phyloP scores from a whole-genome alignment of 2,329 filamentous ascomycete species.

The Botrytis deweyae region DNA sequence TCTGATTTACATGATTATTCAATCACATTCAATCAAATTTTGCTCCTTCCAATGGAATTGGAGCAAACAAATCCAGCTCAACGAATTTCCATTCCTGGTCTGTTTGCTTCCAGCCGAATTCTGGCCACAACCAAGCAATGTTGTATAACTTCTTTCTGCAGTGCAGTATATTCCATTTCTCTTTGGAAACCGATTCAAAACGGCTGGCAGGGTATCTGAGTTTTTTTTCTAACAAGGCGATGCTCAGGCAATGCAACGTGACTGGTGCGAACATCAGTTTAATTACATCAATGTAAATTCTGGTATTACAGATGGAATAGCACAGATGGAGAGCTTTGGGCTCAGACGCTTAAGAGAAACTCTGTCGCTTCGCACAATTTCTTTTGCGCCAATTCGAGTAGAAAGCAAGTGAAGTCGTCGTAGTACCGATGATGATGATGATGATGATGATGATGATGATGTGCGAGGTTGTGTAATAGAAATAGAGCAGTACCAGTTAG shows the following conservation, averaged over 20 bases:
- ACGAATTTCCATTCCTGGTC: not conserved
- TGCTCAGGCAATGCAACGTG: conserved; percentile 2
- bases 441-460: conserved; percentile 18
- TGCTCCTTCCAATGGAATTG: not conserved
- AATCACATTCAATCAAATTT: conserved; percentile 10
- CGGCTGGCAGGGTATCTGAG: not conserved
- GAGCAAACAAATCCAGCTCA: conserved; percentile 8
- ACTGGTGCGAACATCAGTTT: not conserved
- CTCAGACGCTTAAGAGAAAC: not conserved
- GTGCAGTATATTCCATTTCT: conserved; percentile 5
- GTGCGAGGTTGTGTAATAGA: conserved; percentile 2
- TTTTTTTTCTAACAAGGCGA: not conserved
- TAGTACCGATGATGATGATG: conserved; percentile 16
- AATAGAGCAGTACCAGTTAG: conserved; percentile 1
- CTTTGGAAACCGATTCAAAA: not conserved
- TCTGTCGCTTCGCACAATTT: conserved; percentile 5
- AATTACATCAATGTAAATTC: not conserved
- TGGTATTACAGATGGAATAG: not conserved
- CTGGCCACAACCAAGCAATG: conserved; percentile 5
- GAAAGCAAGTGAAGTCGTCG: not conserved
- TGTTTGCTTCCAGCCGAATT: conserved; percentile 15
- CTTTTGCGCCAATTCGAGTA: not conserved
- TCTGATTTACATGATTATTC: conserved; percentile 9
- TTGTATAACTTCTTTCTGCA: conserved; percentile 19
- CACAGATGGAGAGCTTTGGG: not conserved